Evolutionary conservation across 345 rosid genomes (phyloP).

Genomic region (Moringa oleifera): DNA sequence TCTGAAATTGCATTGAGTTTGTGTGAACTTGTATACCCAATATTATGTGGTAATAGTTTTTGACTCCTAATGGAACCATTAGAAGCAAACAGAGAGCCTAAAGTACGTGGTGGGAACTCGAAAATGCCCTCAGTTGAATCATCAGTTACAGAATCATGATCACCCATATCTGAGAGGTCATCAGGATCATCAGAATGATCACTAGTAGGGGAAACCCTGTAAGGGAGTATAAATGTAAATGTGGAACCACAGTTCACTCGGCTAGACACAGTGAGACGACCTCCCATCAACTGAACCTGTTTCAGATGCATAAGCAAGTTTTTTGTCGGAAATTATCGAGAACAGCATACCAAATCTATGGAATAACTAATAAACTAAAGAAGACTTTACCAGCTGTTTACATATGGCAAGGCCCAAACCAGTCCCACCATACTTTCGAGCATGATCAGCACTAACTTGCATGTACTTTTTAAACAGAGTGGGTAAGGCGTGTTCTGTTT

Average conservation of each 20-base stretch:
- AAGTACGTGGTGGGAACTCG: slow-evolving; percentile 66
- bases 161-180: slow-evolving; percentile 66
- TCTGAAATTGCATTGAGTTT: slow-evolving; percentile 34
- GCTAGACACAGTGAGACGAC: slow-evolving; percentile 83
- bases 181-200: slow-evolving; percentile 75
- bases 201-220: slow-evolving; percentile 49
- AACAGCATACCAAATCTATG: not conserved
- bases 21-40: slow-evolving; percentile 29
- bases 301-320: slow-evolving; percentile 13
- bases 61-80: slow-evolving; percentile 45
- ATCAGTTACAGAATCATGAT: slow-evolving; percentile 48
- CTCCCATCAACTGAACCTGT: slow-evolving; percentile 97
- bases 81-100: slow-evolving; percentile 54
- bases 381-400: slow-evolving; percentile 74
- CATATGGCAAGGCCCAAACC: slow-evolving; percentile 97
- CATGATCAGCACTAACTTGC: slow-evolving; percentile 95
- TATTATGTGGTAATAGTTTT: slow-evolving; percentile 21
- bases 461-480: slow-evolving; percentile 79
- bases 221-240: slow-evolving; percentile 83
- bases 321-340: not conserved
- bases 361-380: not conserved
- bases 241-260: slow-evolving; percentile 74
- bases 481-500: slow-evolving; percentile 82
- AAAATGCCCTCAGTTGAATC: slow-evolving; percentile 70
- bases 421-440: slow-evolving; percentile 95